Conservation (phyloP, 1,139 yeast species). For the Blastobotrys aristatus region DNA sequence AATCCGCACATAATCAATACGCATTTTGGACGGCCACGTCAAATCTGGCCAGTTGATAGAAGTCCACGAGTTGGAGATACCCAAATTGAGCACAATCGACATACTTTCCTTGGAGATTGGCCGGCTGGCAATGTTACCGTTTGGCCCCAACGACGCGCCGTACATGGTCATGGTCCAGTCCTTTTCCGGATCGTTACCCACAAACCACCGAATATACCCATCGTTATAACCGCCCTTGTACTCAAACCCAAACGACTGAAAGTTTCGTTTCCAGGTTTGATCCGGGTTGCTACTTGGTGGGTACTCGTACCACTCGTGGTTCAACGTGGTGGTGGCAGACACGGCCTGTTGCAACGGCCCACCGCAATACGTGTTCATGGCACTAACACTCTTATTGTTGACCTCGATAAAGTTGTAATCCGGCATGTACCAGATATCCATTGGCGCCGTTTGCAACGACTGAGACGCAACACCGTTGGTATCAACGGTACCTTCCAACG, state of each 20-base stretch:
- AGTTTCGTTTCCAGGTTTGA: constrained; percentile 33
- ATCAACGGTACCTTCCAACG: constrained; percentile 66
- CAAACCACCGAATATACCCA: constrained; percentile 81
- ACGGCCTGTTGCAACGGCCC: constrained; percentile 85
- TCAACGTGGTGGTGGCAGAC: constrained; percentile 66
- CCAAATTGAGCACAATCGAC: constrained; percentile 73
- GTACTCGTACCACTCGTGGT: constrained; percentile 66
- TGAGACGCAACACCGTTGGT: constrained; percentile 65
- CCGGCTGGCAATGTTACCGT: constrained; percentile 79
- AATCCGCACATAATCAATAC: constrained; percentile 70
- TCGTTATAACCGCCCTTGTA: constrained; percentile 57
- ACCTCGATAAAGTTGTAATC: constrained; percentile 68
- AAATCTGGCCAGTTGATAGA: constrained; percentile 73
- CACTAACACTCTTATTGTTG: constrained; percentile 54
- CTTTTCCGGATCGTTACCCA: constrained; percentile 52
- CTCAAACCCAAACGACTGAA: constrained; percentile 75
- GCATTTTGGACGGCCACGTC: constrained; percentile 60
- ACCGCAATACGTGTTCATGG: constrained; percentile 74
- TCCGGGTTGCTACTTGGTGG: constrained; percentile 22
- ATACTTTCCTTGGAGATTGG: constrained; percentile 77
- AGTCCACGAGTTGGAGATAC: constrained; percentile 77
- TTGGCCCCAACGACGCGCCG: constrained; percentile 65
- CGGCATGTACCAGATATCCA: constrained; percentile 81
- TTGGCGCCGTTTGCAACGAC: constrained; percentile 78
- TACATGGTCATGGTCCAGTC: constrained; percentile 49